A percentile compares a stretch with the other conserved stretches of the same genome.
Evolutionary conservation across 768 basidiomycete species (phyloP).

Genomic region (Punctularia strigosozonata): DNA sequence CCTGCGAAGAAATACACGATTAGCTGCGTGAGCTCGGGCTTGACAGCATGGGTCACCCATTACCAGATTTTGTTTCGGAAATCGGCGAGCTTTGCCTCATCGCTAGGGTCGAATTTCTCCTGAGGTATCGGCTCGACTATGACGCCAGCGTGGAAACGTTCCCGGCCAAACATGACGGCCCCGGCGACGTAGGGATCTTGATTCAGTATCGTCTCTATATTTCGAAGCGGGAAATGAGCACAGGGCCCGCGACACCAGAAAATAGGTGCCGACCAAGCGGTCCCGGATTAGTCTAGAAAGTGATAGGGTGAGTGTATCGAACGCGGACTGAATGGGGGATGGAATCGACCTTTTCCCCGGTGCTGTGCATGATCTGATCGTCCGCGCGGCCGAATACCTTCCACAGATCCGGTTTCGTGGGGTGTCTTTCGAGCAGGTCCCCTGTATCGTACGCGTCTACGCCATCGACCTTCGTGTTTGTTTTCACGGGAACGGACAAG

Average conservation of each 20-base stretch:
- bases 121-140: conserved; percentile 18
- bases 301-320: neutral
- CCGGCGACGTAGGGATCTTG: conserved; percentile 17
- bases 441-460: conserved; percentile 23
- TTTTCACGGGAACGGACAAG: no score
- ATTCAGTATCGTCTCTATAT: conserved; percentile 24
- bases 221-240: neutral
- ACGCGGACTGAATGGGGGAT: neutral
- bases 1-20: conserved; percentile 7
- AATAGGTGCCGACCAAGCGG: conserved; percentile 21
- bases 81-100: conserved; percentile 11
- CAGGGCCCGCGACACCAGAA: no score
- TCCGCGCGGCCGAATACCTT: conserved; percentile 25
- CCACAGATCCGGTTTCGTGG: conserved; percentile 24
- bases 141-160: conserved; percentile 19
- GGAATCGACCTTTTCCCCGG: conserved; percentile 24
- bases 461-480: neutral
- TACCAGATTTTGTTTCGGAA: conserved; percentile 11
- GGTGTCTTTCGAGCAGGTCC: conserved; percentile 29
- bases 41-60: neutral
- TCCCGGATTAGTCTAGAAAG: conserved; percentile 22
- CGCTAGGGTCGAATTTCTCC: conserved; percentile 13
- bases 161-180: conserved; percentile 23
- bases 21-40: no score
- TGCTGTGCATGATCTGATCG: conserved; percentile 29